Percentiles rank a stretch among this genome's conserved stretches.
phyloP scores from a whole-genome alignment of 768 basidiomycete species.

The Dendrothele bispora region DNA sequence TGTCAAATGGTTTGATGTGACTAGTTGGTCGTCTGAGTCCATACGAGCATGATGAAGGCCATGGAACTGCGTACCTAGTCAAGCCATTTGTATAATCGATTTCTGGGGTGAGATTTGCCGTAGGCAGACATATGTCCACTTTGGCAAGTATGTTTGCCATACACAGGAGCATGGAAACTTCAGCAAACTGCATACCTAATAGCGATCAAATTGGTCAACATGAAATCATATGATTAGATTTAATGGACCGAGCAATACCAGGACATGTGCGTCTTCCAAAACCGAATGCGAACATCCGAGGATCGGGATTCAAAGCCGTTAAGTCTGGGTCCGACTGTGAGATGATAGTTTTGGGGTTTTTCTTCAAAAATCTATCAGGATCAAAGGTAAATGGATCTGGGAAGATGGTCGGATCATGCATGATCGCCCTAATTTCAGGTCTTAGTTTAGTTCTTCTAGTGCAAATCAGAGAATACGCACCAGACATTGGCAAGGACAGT shows the following conservation, averaged over 20 bases:
- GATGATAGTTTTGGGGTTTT: not conserved
- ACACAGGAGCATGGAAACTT: conserved; percentile 28
- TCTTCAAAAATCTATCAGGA: conserved; percentile 18
- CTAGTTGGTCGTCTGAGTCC: conserved; percentile 5
- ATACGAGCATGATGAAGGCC: not conserved
- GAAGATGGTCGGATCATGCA: conserved; percentile 41
- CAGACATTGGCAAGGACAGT: conserved; percentile 49
- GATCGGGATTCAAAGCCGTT: conserved; percentile 26
- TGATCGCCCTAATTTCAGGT: conserved; percentile 35
- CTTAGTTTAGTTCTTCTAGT: not conserved
- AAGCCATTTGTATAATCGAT: conserved; percentile 29
- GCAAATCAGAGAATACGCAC: conserved; percentile 19
- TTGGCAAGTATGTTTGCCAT: conserved; percentile 31
- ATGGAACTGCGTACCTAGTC: conserved; percentile 24
- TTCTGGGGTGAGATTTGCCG: conserved; percentile 7
- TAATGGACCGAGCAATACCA: conserved; percentile 14
- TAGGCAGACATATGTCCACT: conserved; percentile 26
- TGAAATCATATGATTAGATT: not conserved
- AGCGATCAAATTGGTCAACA: not conserved
- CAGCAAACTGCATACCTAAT: conserved; percentile 29
- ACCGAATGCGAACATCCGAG: conserved; percentile 30
- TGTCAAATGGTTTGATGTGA: conserved; percentile 17
- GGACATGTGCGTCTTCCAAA: conserved; percentile 34
- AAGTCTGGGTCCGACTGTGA: not conserved
- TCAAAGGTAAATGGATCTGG: conserved; percentile 39